Base-by-base conservation (phyloP, 139 green algal species). In the Coccomyxa sp. region DNA sequence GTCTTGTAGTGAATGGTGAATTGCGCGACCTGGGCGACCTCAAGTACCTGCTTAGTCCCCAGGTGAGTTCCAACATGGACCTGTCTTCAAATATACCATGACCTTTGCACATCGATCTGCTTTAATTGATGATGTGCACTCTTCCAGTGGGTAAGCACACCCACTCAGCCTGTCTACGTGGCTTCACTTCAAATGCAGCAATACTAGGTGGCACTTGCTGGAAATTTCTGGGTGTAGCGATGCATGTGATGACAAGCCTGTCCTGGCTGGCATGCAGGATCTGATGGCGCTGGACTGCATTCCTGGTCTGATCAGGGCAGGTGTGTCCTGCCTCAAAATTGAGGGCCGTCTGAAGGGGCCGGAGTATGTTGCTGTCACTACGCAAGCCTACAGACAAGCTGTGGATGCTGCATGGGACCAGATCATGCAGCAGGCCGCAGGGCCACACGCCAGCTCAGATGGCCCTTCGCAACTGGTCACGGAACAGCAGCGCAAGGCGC, bases 341-440 rank as follows among this genome's bases (percentile, higher is more conserved):
- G 88, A 92, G 85, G 87, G 89, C 9, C 87, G 94, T 13, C 90
- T 97, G 31, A 97, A 97, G 85, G 92, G 93, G 15, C 92, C 93
- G 12, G 94, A 98, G 85, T 98, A 97, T 85, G 93, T 97, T 17
- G 91, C 91, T 0, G 76, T 93, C n/a, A 96, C 93, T 0, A 96
- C 93, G 1, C 25, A 28, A 32, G 81, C 86, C 14, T 94, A 93
- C 80, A 76, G 92, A 0, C 31, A 83, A 0, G 94, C 94, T 16
- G 90, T 97, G 28, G 94, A 98, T 79, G 87, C 84, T 10, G 93
- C 94, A 23, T 97, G 93, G 94, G 87, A 87, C 23, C 82, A 83
- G 21, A 81, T 94, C 45, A 71, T 71, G 38, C 38, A 51, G 38
- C 38, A 51, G 38, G 38, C 38, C 38, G 3, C 38, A 51, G 38